Evolutionary conservation across 768 basidiomycete species (phyloP).

Genomic region (Psilocybe sp.): DNA sequence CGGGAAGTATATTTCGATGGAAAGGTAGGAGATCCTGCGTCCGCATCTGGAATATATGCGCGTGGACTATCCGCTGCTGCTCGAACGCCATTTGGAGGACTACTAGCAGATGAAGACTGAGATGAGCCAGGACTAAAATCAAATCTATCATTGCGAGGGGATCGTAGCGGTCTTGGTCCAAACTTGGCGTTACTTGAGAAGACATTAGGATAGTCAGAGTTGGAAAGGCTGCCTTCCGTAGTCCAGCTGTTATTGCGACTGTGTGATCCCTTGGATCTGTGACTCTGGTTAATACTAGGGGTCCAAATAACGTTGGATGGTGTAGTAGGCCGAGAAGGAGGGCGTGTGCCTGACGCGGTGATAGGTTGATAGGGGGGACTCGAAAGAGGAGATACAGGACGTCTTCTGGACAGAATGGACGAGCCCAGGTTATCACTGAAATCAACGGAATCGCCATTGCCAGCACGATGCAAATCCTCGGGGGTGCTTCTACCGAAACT

Average conservation of each 20-base stretch:
- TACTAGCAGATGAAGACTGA: slow-evolving; percentile 26
- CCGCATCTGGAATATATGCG: slow-evolving; percentile 48
- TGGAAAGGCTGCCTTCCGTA: slow-evolving; percentile 32
- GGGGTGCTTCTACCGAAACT: slow-evolving; percentile 41
- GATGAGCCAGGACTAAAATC: background rate
- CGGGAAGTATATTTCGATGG: slow-evolving; percentile 40
- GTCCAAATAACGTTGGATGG: slow-evolving; percentile 81
- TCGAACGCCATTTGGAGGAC: slow-evolving; percentile 29
- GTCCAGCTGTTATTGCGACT: slow-evolving; percentile 61
- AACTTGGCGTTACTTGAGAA: slow-evolving; percentile 34
- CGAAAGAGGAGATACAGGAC: slow-evolving; percentile 74
- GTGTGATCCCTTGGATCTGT: slow-evolving; percentile 32
- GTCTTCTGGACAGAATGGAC: slow-evolving; percentile 51
- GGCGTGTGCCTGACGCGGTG: slow-evolving; percentile 31
- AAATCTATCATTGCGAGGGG: slow-evolving; percentile 44
- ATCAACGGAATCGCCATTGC: slow-evolving; percentile 34
- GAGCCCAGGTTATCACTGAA: slow-evolving; percentile 48
- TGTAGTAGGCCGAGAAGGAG: slow-evolving; percentile 62
- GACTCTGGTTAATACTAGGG: slow-evolving; percentile 21
- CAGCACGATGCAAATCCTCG: slow-evolving; percentile 24
- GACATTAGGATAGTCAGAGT: slow-evolving; percentile 27
- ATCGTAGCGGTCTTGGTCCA: slow-evolving; percentile 42
- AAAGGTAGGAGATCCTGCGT: slow-evolving; percentile 45
- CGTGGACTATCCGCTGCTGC: slow-evolving; percentile 23
- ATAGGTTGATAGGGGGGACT: slow-evolving; percentile 59